These are phyloP conservation scores for Mycena vitilis DNA, from an alignment of 768 basidiomycete species.

Conservation along the genomic window DNA sequence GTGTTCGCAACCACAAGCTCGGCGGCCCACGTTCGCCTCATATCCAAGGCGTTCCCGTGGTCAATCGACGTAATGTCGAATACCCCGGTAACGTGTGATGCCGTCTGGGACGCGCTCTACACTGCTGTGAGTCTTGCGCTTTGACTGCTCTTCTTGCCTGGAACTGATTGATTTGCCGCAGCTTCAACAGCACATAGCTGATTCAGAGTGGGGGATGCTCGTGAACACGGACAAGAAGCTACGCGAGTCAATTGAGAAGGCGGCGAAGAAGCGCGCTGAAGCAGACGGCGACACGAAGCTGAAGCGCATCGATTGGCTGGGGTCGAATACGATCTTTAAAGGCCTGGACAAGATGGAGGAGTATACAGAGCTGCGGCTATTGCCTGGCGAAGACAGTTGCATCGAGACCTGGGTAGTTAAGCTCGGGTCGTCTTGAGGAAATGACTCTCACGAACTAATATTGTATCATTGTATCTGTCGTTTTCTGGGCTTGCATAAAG, in stretches of 20 bases:
- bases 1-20: constrained; percentile 52
- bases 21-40: constrained; percentile 59
- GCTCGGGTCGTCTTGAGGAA: constrained; percentile 46
- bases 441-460: not conserved
- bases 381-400: constrained; percentile 56
- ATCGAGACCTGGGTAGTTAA: constrained; percentile 73
- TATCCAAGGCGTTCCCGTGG: constrained; percentile 77
- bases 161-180: constrained; percentile 6
- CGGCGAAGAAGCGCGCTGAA: constrained; percentile 61
- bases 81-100: constrained; percentile 58
- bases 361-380: constrained; percentile 59
- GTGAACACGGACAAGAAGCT: constrained; percentile 53
- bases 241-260: constrained; percentile 58
- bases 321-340: constrained; percentile 66
- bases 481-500: not conserved
- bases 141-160: not conserved
- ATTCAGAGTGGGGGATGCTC: constrained; percentile 77
- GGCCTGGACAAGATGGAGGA: constrained; percentile 73
- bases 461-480: constrained; percentile 4
- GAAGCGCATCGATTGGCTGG: constrained; percentile 75
- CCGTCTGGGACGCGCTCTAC: constrained; percentile 67
- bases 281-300: constrained; percentile 49
- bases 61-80: constrained; percentile 62
- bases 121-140: constrained; percentile 35
- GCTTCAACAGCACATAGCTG: constrained; percentile 65